These are phyloP conservation scores for Tubosaeta sp. DNA, from an alignment of 768 basidiomycete genomes.

Conservation along the genomic window DNA sequence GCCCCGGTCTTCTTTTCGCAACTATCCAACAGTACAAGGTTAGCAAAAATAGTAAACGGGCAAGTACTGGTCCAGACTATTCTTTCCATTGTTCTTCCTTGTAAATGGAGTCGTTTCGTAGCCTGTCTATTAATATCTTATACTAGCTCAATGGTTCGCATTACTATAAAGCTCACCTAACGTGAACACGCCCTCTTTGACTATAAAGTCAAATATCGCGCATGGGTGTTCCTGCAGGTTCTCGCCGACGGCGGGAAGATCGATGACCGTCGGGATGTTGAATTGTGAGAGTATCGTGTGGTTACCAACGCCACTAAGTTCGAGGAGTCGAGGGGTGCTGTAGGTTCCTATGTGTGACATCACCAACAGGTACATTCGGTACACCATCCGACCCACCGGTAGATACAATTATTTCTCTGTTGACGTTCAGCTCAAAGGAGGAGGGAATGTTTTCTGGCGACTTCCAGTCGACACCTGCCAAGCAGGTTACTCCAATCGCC, in stretches of 20 bases:
- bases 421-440: not conserved
- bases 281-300: constrained; percentile 11
- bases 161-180: not conserved
- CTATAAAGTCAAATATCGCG: not conserved
- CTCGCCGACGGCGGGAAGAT: constrained; percentile 18
- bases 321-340: constrained; percentile 18
- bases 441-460: not conserved
- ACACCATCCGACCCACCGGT: not conserved
- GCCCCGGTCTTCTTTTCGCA: constrained; percentile 9
- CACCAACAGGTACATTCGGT: not conserved
- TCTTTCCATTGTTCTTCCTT: constrained; percentile 8
- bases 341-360: constrained; percentile 3
- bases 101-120: constrained; percentile 12
- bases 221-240: constrained; percentile 17
- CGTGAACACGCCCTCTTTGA: not conserved
- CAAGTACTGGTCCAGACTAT: constrained; percentile 10
- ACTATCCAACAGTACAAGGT: not conserved
- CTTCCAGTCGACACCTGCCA: constrained; percentile 8
- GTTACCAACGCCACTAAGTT: constrained; percentile 17
- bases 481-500: constrained; percentile 9
- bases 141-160: not conserved
- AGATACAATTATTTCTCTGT: not conserved
- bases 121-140: not conserved
- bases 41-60: not conserved
- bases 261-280: constrained; percentile 3